phyloP scores from a whole-genome alignment of 108 stramenopile species.

The Nitzschia putrida region DNA sequence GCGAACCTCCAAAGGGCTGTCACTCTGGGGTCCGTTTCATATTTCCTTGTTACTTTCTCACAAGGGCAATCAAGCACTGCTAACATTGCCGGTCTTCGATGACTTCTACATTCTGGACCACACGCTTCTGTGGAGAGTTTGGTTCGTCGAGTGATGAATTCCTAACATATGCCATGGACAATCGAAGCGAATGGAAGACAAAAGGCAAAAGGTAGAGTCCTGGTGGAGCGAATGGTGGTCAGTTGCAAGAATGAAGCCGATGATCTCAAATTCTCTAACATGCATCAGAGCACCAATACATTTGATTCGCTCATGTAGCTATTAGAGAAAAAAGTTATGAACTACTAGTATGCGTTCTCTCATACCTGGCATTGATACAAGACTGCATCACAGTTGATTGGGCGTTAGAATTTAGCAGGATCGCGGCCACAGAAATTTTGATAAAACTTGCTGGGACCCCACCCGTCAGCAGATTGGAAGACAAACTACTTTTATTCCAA shows the following conservation, averaged over 20 bases:
- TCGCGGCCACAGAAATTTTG: background rate
- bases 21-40: slow-evolving; percentile 78
- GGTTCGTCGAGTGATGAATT: slow-evolving; percentile 25
- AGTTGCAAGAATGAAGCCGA: background rate
- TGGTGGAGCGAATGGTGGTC: slow-evolving; percentile 11
- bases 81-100: slow-evolving; percentile 90
- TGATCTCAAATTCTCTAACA: background rate
- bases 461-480: slow-evolving; percentile 33
- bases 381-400: background rate
- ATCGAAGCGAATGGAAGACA: slow-evolving; percentile 19
- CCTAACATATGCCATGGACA: slow-evolving; percentile 22
- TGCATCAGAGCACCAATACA: too few relatives aligned
- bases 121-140: slow-evolving; percentile 62
- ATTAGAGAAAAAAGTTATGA: too few relatives aligned
- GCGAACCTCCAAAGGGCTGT: too few relatives aligned
- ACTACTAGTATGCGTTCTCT: too few relatives aligned
- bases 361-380: too few relatives aligned
- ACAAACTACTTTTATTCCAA: slow-evolving; percentile 40
- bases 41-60: slow-evolving; percentile 71
- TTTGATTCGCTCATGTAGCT: too few relatives aligned
- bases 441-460: slow-evolving; percentile 37
- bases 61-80: slow-evolving; percentile 67
- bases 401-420: background rate
- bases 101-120: slow-evolving; percentile 92
- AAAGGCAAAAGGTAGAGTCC: slow-evolving; percentile 13